Evolutionary conservation across 148 eudicot species (phyloP).

Genomic region (Rhododendron vialii): DNA sequence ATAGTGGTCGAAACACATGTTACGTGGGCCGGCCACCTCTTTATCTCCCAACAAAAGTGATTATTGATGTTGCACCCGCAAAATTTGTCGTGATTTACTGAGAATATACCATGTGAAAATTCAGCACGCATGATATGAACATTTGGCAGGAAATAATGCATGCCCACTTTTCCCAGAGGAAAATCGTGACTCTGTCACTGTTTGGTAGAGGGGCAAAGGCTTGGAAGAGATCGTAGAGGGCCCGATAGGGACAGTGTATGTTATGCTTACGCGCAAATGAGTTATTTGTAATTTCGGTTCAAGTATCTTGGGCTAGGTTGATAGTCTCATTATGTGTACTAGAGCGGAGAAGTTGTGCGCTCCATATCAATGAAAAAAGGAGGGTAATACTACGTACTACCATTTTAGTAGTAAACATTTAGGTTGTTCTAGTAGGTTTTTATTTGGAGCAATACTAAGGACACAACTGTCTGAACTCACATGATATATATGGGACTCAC

Average conservation of each 20-base stretch:
- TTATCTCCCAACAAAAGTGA: no score
- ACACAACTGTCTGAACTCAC: no score
- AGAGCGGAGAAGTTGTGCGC: not conserved
- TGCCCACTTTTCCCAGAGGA: not conserved
- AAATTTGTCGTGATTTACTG: no score
- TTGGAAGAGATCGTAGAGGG: not conserved
- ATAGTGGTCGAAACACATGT: not conserved
- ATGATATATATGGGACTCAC: not conserved
- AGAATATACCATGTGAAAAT: not conserved
- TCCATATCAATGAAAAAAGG: not conserved
- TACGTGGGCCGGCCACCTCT: not conserved
- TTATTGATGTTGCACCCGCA: not conserved
- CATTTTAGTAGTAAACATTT: no score
- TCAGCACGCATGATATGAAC: not conserved
- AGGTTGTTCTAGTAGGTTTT: not conserved
- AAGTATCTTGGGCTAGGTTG: not conserved
- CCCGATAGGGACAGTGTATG: not conserved
- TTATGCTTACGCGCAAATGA: not conserved
- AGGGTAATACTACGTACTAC: not conserved
- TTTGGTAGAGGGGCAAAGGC: not conserved
- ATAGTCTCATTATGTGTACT: not conserved
- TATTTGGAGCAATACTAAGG: not conserved
- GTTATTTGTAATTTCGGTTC: not conserved
- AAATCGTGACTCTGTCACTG: not conserved
- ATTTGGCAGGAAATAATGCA: not conserved